Evolutionary conservation across 129 eudicot species (phyloP), one percentile per base, ranked within the genome.

Genomic region (Saussurea involucrata): DNA sequence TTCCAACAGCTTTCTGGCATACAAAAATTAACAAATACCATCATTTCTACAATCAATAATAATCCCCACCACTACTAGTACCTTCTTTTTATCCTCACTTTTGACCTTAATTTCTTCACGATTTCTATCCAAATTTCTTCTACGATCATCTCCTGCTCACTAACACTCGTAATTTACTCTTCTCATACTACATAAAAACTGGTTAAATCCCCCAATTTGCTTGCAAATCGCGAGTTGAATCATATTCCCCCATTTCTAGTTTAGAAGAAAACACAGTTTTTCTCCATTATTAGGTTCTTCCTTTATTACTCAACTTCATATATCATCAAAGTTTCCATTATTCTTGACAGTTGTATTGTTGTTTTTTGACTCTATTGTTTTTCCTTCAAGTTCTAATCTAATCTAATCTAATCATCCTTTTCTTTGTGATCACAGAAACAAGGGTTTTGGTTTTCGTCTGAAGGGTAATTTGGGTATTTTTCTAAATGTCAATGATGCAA

Each of bases 271-370:
- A 5, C 24, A 46, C 58, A 68, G 58, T 69, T 67, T 8, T 66
- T 66, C 70, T 66, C 37, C 40, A 15, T 20, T n/a, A 20, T 34
- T 11, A 68, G 72, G 72, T 68, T 31, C 15, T 68, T 68, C 33
- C 17, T 2, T 24, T 76, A 21, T 9, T 32, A 76, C 74, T 76
- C 81, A 67, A 67, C 76, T 78, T 78, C 40, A 60, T 37, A 13
- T 69, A 34, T n/a, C 28, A 65, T 72, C 70, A 79, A 73, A 46
- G 34, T 22, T 24, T 37, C 6, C 6, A 6, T 7, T 22, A 40
- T 78, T 42, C 9, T 60, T 70, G 65, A 71, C 82, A 78, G 69
- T 69, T 60, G 68, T 24, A 46, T 71, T 58, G 12, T 25, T 36
- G 71, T 40, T 71, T 64, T 46, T 57, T 66, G 31, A 42, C 67